Percentiles rank a stretch among this genome's conserved stretches.
Conservation (phyloP, 164 flowering plant species). For the Vitis rupestris region DNA sequence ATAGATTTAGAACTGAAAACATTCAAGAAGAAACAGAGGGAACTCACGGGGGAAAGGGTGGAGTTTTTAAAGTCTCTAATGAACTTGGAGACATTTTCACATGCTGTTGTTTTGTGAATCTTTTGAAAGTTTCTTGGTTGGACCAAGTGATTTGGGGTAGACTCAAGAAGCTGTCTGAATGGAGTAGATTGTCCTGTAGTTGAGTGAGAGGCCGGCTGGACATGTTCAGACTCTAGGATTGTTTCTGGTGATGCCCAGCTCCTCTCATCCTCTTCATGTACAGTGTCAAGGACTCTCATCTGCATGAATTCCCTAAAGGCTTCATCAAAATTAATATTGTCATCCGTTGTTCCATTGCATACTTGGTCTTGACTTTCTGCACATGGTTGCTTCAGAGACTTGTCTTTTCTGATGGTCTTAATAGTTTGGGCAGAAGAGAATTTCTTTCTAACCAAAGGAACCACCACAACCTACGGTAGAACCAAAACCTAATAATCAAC, state of each 20-base stretch:
- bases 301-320: conserved; percentile 24
- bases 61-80: conserved; percentile 7
- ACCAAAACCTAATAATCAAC: not conserved
- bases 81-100: conserved; percentile 1
- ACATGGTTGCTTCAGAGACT: not conserved
- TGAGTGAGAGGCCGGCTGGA: not conserved
- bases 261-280: conserved; percentile 29
- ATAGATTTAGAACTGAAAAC: too few relatives aligned
- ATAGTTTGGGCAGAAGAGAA: not conserved
- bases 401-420: not conserved
- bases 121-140: conserved; percentile 17
- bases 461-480: conserved; percentile 14
- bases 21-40: not conserved
- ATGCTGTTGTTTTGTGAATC: conserved; percentile 14
- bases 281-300: conserved; percentile 32
- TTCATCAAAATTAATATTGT: conserved; percentile 16
- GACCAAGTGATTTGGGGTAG: conserved; percentile 19
- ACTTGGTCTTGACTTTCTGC: conserved; percentile 4
- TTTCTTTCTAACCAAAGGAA: conserved; percentile 21
- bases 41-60: conserved; percentile 22
- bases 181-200: conserved; percentile 8
- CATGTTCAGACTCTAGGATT: conserved; percentile 5
- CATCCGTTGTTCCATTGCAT: not conserved
- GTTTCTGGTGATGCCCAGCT: conserved; percentile 17
- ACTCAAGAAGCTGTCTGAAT: conserved; percentile 24